Conservation (phyloP, 805 yeast genomes). For the Monosporozyma servazzii region DNA sequence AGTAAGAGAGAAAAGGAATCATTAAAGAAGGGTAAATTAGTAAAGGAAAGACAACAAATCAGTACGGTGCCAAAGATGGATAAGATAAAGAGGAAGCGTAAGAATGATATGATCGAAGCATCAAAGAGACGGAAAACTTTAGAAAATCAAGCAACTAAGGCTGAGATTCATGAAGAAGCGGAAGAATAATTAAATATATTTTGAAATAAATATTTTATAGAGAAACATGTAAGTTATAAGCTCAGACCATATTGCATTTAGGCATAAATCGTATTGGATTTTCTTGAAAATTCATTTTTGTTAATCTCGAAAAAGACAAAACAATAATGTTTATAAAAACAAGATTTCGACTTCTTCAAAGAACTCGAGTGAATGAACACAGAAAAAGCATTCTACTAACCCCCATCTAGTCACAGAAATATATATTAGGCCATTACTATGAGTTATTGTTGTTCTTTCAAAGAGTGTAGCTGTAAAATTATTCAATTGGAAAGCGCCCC, state of each 20-base stretch:
- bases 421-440: not conserved
- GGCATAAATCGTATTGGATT: no score
- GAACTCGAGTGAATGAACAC: no score
- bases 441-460: constrained; percentile 16
- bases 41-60: constrained; percentile 51
- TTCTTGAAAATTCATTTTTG: no score
- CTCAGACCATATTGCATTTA: not conserved
- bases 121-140: constrained; percentile 50
- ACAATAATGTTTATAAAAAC: not conserved
- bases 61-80: constrained; percentile 75
- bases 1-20: constrained; percentile 52
- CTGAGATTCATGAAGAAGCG: not conserved
- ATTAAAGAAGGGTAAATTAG: constrained; percentile 45
- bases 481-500: constrained; percentile 11
- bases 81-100: constrained; percentile 53
- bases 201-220: not conserved
- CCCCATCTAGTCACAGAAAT: not conserved
- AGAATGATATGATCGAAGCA: constrained; percentile 64
- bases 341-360: no score
- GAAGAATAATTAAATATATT: not conserved
- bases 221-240: not conserved
- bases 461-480: constrained; percentile 16
- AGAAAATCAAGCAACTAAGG: not conserved
- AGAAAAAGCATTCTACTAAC: not conserved
- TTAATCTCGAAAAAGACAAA: not conserved